These are phyloP conservation scores for Trichosporon sp. DNA, from an alignment of 1,284 basidiomycete genomes.

Conservation along the genomic window DNA sequence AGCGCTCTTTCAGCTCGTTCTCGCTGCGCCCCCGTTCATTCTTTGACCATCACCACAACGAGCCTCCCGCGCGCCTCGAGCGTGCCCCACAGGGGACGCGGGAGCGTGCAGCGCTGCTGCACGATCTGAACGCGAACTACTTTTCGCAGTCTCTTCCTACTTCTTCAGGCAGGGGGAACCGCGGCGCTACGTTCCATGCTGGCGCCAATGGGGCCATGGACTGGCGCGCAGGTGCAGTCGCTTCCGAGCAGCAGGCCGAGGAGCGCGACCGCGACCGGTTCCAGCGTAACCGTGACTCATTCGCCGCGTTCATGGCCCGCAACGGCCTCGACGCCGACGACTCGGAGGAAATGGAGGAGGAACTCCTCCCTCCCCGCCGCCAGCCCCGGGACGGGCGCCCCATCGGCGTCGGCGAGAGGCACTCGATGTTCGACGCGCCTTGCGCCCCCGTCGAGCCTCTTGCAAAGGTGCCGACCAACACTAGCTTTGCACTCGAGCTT, in stretches of 20 bases:
- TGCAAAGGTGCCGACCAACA: background rate
- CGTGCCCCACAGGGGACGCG: background rate
- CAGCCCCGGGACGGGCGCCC: too few species aligned
- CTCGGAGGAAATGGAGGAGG: background rate
- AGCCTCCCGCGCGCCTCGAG: background rate
- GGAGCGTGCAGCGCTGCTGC: background rate
- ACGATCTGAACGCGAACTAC: background rate
- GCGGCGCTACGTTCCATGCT: background rate
- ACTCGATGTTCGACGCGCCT: conserved; percentile 2
- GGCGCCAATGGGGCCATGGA: background rate
- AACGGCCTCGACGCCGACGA: background rate
- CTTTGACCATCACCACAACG: background rate
- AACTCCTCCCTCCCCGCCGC: background rate
- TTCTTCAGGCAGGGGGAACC: too few species aligned
- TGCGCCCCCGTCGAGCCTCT: background rate
- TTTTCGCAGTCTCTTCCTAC: background rate
- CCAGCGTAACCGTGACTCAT: background rate
- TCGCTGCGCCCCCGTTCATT: background rate
- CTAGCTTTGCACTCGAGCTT: background rate
- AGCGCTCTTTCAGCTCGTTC: background rate
- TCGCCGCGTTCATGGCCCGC: background rate
- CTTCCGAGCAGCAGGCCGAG: background rate
- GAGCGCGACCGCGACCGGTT: background rate
- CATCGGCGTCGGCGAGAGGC: background rate
- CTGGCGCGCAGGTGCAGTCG: background rate